phyloP scores from a whole-genome alignment of 2,329 filamentous ascomycete genomes.

The Fusarium sterilihyphosum region DNA sequence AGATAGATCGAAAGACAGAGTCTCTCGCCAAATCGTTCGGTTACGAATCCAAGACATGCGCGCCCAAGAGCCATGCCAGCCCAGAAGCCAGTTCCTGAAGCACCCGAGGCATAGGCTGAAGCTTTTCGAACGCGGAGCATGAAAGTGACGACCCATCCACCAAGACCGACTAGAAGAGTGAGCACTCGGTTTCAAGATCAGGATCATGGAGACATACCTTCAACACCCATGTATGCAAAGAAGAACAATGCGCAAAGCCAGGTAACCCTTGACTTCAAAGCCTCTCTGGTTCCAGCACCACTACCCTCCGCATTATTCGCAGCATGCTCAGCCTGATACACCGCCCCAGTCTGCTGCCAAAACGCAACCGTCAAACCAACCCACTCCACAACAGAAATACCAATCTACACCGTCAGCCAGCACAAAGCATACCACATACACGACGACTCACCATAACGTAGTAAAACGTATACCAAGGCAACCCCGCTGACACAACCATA shows the following conservation, averaged over 20 bases:
- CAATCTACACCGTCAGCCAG: slow-evolving; percentile 45
- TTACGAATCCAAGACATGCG: slow-evolving; percentile 74
- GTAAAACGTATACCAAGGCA: slow-evolving; percentile 76
- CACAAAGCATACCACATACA: neutral
- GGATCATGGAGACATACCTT: slow-evolving; percentile 52
- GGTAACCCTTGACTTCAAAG: slow-evolving; percentile 62
- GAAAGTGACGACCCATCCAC: slow-evolving; percentile 83
- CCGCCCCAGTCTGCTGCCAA: slow-evolving; percentile 66
- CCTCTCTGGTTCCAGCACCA: slow-evolving; percentile 49
- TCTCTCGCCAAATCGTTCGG: slow-evolving; percentile 73
- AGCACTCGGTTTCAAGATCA: accelerated
- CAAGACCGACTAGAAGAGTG: slow-evolving; percentile 63
- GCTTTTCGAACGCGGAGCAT: slow-evolving; percentile 78
- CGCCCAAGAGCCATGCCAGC: slow-evolving; percentile 78
- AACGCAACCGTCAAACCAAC: slow-evolving; percentile 62
- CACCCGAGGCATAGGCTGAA: slow-evolving; percentile 73
- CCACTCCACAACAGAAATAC: slow-evolving; percentile 65
- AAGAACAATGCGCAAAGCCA: slow-evolving; percentile 76
- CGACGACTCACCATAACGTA: slow-evolving; percentile 71
- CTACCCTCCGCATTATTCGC: slow-evolving; percentile 21
- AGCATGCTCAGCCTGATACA: slow-evolving; percentile 58
- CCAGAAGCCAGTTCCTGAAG: slow-evolving; percentile 81
- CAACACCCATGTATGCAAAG: slow-evolving; percentile 77
- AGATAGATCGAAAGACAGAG: slow-evolving; percentile 69
- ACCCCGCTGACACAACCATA: slow-evolving; percentile 67